Conservation (phyloP, 768 basidiomycete species). For the Mycena floridula region DNA sequence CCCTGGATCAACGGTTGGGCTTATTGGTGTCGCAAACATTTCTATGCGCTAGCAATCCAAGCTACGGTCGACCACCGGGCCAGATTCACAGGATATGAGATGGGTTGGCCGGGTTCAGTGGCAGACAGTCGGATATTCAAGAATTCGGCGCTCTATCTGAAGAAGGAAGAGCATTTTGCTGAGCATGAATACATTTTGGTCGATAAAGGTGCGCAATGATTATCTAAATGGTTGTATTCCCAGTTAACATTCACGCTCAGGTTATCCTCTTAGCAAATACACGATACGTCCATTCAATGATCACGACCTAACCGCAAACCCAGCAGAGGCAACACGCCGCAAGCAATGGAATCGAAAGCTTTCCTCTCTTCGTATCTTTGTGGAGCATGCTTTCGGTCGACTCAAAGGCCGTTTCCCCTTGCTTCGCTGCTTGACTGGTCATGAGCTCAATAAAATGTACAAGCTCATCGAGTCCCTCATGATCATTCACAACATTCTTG, state of each 20-base stretch:
- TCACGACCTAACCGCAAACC: constrained; percentile 1
- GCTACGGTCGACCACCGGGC: constrained; percentile 14
- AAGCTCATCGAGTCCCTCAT: constrained; percentile 3
- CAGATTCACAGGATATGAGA: constrained; percentile 11
- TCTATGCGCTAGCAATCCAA: constrained; percentile 13
- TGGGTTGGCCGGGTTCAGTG: constrained; percentile 18
- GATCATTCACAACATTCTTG: constrained; percentile 9
- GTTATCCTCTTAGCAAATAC: constrained; percentile 1
- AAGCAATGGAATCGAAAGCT: not conserved
- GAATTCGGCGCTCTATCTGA: constrained; percentile 12
- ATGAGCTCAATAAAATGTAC: constrained; percentile 4
- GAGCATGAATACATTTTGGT: constrained; percentile 10
- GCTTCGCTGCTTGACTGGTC: constrained; percentile 8
- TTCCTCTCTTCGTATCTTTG: not conserved
- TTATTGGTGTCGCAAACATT: constrained; percentile 15
- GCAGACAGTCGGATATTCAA: constrained; percentile 12
- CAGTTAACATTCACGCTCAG: not conserved
- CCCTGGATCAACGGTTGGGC: constrained; percentile 8
- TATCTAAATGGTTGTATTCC: constrained; percentile 10
- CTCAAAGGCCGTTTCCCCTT: constrained; percentile 2
- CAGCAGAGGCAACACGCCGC: not conserved
- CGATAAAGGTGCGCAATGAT: not conserved
- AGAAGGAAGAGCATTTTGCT: constrained; percentile 7
- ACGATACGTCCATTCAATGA: constrained; percentile 2
- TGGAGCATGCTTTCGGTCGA: constrained; percentile 3